Base-by-base conservation (phyloP, 1,139 yeast genomes). In the Scheffersomyces stambukii region DNA sequence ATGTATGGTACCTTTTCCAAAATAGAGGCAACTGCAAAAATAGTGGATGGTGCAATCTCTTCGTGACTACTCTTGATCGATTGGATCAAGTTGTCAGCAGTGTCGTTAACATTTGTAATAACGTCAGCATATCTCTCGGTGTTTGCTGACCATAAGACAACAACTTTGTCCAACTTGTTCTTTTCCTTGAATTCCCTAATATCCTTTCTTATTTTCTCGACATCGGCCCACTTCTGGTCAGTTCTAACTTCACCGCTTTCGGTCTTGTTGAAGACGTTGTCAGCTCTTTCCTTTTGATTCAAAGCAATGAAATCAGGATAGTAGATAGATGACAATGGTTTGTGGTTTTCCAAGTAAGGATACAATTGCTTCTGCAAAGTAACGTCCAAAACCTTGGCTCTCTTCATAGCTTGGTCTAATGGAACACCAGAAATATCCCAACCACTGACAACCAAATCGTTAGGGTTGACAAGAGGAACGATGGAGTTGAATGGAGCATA, bases 301-400 rank as follows among this genome's bases (percentile, higher is more conserved):
- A 91, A 84, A 36, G 97, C 97, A 61, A 89, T 89, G 62, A 86
- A 89, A 57, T 89, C 96, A 15, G 97, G 96, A 62, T 89, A 89
- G 67, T 89, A 89, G 41, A 89, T 70, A 3, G 96, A 85, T 30
- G 85, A 79, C 64, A 86, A 60, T 29, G 97, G 97, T 30, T 62
- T 72, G 45, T 74, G 68, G 31, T 72, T 60, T 45, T 74, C 66
- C 69, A 89, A 65, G 51, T 77, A 65, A 42, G 81, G 76, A 41
- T 70, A 69, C 48, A 89, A 75, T 61, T 86, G 77, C 43, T 77
- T 71, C 68, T 85, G 96, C 54, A 89, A 75, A 48, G 80, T 86
- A 44, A 76, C 79, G 50, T 88, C 96, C 51, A 89, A 75, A 19
- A 89, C 97, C 57, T 84, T 66, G 30, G 96, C 82, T 53, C 96